Conservation (phyloP, 805 yeast genomes). For the Kodamaea kakaduensis region DNA sequence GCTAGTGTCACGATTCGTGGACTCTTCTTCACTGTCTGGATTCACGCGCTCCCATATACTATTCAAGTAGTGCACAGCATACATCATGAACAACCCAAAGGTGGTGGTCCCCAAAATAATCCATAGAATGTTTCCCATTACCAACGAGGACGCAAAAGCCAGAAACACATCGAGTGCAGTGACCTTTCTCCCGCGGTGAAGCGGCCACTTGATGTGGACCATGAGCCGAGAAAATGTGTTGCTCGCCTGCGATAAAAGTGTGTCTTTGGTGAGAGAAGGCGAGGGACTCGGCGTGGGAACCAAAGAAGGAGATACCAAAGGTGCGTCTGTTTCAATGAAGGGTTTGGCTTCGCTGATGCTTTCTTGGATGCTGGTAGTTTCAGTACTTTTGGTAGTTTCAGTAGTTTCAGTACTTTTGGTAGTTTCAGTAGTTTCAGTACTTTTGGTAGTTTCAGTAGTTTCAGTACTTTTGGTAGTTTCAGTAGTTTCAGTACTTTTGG, state of each 20-base stretch:
- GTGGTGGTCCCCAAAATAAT: constrained; percentile 56
- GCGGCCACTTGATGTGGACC: constrained; percentile 45
- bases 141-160: constrained; percentile 53
- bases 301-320: too few species aligned
- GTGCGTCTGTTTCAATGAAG: too few species aligned
- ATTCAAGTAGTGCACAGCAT: constrained; percentile 38
- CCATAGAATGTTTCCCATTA: constrained; percentile 57
- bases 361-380: too few species aligned
- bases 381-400: too few species aligned
- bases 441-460: too few species aligned
- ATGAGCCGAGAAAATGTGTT: constrained; percentile 28
- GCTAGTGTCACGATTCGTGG: constrained; percentile 19
- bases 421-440: too few species aligned
- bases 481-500: too few species aligned
- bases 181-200: constrained; percentile 46
- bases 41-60: constrained; percentile 19
- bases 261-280: constrained; percentile 12
- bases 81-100: constrained; percentile 45
- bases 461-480: too few species aligned
- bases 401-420: too few species aligned
- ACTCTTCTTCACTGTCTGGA: constrained; percentile 23
- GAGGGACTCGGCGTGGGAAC: too few species aligned
- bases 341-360: too few species aligned
- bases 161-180: constrained; percentile 45
- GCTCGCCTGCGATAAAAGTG: constrained; percentile 28